These are phyloP conservation scores for Phytophthora agathidicida DNA, from an alignment of 352 stramenopile genomes.

Conservation along the genomic window DNA sequence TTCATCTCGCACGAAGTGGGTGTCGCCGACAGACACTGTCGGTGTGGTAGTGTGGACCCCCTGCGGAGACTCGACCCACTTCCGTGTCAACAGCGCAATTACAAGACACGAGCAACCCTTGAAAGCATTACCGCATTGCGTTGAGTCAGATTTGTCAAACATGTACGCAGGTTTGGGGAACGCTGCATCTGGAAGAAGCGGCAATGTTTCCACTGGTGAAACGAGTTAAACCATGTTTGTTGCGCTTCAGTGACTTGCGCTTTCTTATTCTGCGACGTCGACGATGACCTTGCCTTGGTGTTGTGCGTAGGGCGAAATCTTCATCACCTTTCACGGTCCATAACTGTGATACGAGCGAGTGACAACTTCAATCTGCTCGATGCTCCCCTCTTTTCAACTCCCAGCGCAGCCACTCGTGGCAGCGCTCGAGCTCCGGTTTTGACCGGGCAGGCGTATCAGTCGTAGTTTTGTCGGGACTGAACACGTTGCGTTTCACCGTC, in stretches of 20 bases:
- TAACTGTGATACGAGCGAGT: not conserved
- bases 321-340: not conserved
- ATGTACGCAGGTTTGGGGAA: not conserved
- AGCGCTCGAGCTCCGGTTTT: conserved; percentile 23
- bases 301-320: not conserved
- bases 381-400: conserved; percentile 3
- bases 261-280: not conserved
- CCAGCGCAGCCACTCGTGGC: not conserved
- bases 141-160: conserved; percentile 2
- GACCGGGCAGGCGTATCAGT: conserved; percentile 16
- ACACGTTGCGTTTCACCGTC: conserved; percentile 34
- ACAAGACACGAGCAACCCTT: conserved; percentile 23
- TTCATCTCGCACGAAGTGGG: conserved; percentile 54
- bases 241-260: not conserved
- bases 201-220: conserved; percentile 9
- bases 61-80: conserved; percentile 53
- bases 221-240: conserved; percentile 5
- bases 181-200: not conserved
- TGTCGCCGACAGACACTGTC: too few species aligned
- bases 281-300: too few species aligned
- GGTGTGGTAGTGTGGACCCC: conserved; percentile 57
- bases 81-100: conserved; percentile 58
- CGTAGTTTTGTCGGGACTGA: conserved; percentile 28
- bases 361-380: not conserved
- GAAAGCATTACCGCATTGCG: conserved; percentile 7